phyloP scores from a whole-genome alignment of 306 rosid species.

The Arachis stenosperma region DNA sequence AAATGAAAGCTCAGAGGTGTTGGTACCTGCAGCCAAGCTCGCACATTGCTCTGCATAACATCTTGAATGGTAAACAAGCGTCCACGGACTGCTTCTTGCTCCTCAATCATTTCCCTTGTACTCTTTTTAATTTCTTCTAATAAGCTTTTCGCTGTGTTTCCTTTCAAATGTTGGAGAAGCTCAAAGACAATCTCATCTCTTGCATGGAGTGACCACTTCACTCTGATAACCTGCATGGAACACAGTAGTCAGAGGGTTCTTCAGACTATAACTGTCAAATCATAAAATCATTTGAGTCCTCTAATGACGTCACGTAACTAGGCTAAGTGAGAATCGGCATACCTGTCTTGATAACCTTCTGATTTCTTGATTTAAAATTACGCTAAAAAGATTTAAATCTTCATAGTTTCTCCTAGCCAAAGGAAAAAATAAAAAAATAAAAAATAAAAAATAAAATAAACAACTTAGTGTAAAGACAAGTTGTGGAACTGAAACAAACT shows the following conservation, averaged over 20 bases:
- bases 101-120: constrained; percentile 90
- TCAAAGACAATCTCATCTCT: constrained; percentile 90
- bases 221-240: constrained; percentile 85
- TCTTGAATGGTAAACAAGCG: constrained; percentile 96
- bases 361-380: constrained; percentile 92
- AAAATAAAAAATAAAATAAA: too few species aligned
- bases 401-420: constrained; percentile 82
- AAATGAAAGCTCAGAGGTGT: constrained; percentile 22
- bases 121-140: constrained; percentile 67
- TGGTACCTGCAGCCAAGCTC: constrained; percentile 95
- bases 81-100: constrained; percentile 97
- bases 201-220: constrained; percentile 97
- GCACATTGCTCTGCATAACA: constrained; percentile 92
- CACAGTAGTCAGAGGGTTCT: neutral
- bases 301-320: constrained; percentile 20
- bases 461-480: constrained; percentile 21
- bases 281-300: constrained; percentile 29
- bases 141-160: constrained; percentile 60
- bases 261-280: constrained; percentile 1
- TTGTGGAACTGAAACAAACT: constrained; percentile 12
- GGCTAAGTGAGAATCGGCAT: constrained; percentile 39
- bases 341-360: constrained; percentile 88
- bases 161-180: constrained; percentile 86
- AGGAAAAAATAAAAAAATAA: neutral
- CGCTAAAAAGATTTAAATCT: constrained; percentile 74